Evolutionary conservation across 2,329 filamentous ascomycete genomes (phyloP).

Genomic region (Passalora sequoiae): DNA sequence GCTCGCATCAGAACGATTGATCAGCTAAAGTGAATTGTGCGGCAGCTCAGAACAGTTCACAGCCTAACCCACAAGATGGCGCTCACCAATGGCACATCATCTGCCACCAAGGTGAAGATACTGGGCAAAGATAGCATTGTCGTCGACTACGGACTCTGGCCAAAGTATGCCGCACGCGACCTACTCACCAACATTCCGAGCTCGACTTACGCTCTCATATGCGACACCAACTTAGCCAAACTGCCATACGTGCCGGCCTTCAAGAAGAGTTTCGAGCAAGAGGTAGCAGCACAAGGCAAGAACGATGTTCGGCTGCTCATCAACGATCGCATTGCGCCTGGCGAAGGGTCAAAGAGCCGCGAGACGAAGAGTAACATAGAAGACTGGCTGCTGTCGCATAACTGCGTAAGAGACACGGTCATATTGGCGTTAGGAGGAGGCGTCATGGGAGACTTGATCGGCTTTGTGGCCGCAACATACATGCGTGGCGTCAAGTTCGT

Average conservation of each 20-base stretch:
- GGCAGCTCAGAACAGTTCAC: not conserved
- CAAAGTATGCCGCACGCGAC: conserved; percentile 73
- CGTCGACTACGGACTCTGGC: conserved; percentile 87
- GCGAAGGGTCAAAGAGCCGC: conserved; percentile 88
- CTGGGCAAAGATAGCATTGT: conserved; percentile 86
- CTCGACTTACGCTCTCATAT: conserved; percentile 93
- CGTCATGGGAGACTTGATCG: conserved; percentile 96
- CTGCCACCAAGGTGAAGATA: conserved; percentile 66
- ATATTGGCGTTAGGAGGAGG: conserved; percentile 92
- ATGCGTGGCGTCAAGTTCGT: conserved; percentile 97
- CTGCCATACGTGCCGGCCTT: conserved; percentile 73
- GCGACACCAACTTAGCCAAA: conserved; percentile 83
- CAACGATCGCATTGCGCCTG: conserved; percentile 82
- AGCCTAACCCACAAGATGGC: conserved; percentile 14
- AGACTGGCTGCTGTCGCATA: conserved; percentile 89
- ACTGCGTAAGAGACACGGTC: conserved; percentile 92
- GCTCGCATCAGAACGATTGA: conserved; percentile 26
- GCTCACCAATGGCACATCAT: conserved; percentile 21
- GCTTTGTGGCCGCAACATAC: conserved; percentile 95
- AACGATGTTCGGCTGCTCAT: conserved; percentile 66
- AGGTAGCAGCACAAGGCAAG: conserved; percentile 35
- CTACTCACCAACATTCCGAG: conserved; percentile 71
- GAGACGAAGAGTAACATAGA: conserved; percentile 93
- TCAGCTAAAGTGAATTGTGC: conserved; percentile 23
- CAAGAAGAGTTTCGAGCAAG: conserved; percentile 56